Conservation (phyloP, 345 rosid species). For the Eucalyptus sp. region DNA sequence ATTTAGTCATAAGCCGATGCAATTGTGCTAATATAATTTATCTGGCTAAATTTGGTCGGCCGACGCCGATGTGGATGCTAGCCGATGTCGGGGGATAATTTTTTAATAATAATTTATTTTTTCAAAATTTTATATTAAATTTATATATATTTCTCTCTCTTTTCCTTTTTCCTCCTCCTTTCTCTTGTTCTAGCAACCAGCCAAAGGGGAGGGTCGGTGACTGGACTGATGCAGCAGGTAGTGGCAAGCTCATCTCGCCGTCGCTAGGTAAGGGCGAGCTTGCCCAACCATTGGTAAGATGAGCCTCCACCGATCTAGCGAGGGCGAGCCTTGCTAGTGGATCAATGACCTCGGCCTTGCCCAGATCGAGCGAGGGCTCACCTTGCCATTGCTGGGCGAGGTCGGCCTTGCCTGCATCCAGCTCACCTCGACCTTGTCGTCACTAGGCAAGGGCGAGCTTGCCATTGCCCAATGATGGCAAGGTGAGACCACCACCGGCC, state of each 20-base stretch:
- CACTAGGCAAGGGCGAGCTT: fast-evolving
- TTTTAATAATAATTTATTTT: no score
- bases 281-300: fast-evolving
- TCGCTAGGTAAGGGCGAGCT: fast-evolving
- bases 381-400: fast-evolving
- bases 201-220: fast-evolving
- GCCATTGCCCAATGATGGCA: fast-evolving
- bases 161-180: fast-evolving
- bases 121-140: no score
- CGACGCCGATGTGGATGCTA: fast-evolving
- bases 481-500: fast-evolving
- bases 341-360: fast-evolving
- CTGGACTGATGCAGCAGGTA: fast-evolving
- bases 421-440: fast-evolving
- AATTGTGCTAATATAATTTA: no score
- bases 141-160: no score
- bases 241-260: fast-evolving
- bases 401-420: fast-evolving
- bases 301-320: fast-evolving
- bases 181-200: fast-evolving
- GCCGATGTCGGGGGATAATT: fast-evolving
- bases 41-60: fast-evolving
- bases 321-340: no score
- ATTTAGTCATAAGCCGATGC: no score
- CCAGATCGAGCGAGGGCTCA: fast-evolving